Evolutionary conservation across 2,329 filamentous ascomycete species (phyloP), one percentile per base, ranked within the genome.

Genomic region (Tolypocladium guangdongense): DNA sequence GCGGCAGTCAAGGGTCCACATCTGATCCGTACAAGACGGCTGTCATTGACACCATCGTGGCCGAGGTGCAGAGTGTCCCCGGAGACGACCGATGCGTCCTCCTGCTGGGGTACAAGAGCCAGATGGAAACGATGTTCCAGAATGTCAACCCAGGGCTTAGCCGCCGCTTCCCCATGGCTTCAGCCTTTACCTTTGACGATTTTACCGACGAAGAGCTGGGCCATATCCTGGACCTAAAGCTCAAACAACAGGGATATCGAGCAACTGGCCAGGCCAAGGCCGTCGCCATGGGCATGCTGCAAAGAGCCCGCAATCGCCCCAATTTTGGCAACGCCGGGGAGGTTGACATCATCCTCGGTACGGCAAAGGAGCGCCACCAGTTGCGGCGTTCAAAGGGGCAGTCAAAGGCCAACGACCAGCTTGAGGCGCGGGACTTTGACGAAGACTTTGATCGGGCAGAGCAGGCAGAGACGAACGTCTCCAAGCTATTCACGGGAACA

Each of bases 241-340:
- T 38, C 37, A 38, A 38, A 10, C 1, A 3, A 4, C n/a, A 38
- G 4, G 37, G 37, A 8, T n/a, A 10, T 10, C 37, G 8, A 2
- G 37, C n/a, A 7, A 38, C 37, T 2, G n/a, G 8, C 1, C 18
- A 38, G 8, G 18, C 37, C n/a, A 20, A 11, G 18, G n/a, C 7
- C 37, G 18, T 38, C n/a, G 37, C 37, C 18, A 8, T 38, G 8
- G 37, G 11, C 1, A 38, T 38, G 7, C 37, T 38, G 7, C 1
- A 38, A 4, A 8, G 37, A 10, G 37, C 37, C 8, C 37, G 84
- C 0, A 85, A 85, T 57, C 74, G 80, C 0, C 78, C 81, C 0
- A 78, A 89, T 60, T 90, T 90, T 68, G 86, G 86, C 1, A 91
- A 91, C 59, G 87, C 78, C 2, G 86, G 87, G 0, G 86, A 87